Percentiles rank a stretch among this genome's conserved stretches.
phyloP scores from a whole-genome alignment of 2,329 filamentous ascomycete genomes.

The Aschersonia sp. region DNA sequence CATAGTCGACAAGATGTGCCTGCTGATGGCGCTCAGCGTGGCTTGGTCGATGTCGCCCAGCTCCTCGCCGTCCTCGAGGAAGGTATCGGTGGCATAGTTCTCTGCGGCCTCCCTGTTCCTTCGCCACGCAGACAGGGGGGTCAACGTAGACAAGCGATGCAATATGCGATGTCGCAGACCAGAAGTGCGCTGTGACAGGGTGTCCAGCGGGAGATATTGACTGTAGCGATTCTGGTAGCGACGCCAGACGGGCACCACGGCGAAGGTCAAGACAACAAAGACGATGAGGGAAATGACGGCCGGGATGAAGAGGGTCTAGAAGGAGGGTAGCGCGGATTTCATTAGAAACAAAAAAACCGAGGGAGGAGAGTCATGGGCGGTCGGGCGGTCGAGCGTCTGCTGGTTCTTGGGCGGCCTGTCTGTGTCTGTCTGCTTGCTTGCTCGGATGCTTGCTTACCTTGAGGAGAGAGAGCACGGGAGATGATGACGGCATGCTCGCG shows the following conservation, averaged over 20 bases:
- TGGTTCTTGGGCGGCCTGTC: background rate
- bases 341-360: no score
- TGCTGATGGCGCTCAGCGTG: slow-evolving; percentile 25
- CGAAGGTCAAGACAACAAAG: slow-evolving; percentile 51
- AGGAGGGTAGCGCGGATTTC: slow-evolving; percentile 3
- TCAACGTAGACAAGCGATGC: slow-evolving; percentile 13
- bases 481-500: slow-evolving; percentile 1
- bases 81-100: slow-evolving; percentile 1
- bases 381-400: background rate
- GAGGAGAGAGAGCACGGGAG: slow-evolving; percentile 14
- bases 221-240: slow-evolving; percentile 56
- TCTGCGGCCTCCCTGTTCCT: slow-evolving; percentile 34
- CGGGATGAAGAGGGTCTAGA: slow-evolving; percentile 54
- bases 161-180: slow-evolving; percentile 36
- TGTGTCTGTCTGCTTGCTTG: no score
- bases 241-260: slow-evolving; percentile 54
- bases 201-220: slow-evolving; percentile 57
- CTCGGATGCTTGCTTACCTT: slow-evolving; percentile 12
- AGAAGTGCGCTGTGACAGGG: slow-evolving; percentile 41
- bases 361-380: background rate
- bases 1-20: slow-evolving; percentile 16
- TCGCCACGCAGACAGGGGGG: slow-evolving; percentile 33
- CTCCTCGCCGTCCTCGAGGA: slow-evolving; percentile 47
- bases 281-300: slow-evolving; percentile 55
- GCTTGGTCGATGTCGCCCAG: slow-evolving; percentile 43